Conservation (phyloP, 345 rosid species). For the Kandelia obovata region DNA sequence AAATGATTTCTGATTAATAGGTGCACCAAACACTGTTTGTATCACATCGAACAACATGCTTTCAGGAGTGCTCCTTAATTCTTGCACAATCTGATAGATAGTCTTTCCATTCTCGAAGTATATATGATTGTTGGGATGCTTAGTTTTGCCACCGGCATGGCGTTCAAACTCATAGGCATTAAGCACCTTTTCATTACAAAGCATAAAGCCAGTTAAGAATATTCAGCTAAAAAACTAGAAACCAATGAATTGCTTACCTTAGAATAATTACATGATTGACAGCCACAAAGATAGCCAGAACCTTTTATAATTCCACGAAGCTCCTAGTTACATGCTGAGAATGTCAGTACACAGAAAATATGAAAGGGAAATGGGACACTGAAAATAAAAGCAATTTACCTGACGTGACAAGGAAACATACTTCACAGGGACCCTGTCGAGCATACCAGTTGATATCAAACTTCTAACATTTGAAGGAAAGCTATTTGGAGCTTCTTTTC, state of each 20-base stretch:
- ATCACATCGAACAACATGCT: constrained; percentile 67
- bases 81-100: constrained; percentile 90
- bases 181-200: constrained; percentile 46
- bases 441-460: constrained; percentile 90
- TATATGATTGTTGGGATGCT: constrained; percentile 94
- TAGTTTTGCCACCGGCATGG: constrained; percentile 89
- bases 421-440: constrained; percentile 86
- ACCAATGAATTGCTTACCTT: constrained; percentile 49
- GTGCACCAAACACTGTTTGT: constrained; percentile 77
- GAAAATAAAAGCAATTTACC: constrained; percentile 40
- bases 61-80: constrained; percentile 73
- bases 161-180: constrained; percentile 89
- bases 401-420: constrained; percentile 70
- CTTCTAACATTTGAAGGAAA: constrained; percentile 94
- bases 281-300: constrained; percentile 90
- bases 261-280: constrained; percentile 65
- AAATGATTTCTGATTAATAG: constrained; percentile 85
- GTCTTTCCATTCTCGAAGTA: constrained; percentile 95
- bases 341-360: constrained; percentile 18
- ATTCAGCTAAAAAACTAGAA: not conserved
- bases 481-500: constrained; percentile 78
- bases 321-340: constrained; percentile 47
- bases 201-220: not conserved
- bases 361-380: constrained; percentile 11
- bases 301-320: constrained; percentile 78